Base-by-base conservation (phyloP, 257 asterid species). In the Capsicum rhomboideum region DNA sequence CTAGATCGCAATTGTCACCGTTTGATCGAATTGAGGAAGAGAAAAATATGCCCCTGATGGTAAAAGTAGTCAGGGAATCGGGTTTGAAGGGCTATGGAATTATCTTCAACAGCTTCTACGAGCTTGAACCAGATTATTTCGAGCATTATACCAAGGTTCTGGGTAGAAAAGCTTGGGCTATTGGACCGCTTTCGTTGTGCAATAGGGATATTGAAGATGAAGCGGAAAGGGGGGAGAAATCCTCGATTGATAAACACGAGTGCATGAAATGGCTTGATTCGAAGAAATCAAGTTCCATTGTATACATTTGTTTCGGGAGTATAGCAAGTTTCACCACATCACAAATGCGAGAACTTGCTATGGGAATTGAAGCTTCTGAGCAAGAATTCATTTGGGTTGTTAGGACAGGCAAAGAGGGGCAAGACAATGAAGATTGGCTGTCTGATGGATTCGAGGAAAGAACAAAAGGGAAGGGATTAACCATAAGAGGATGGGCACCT, bases 21-120 rank as follows among this genome's bases (percentile, higher is more conserved):
- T 69, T 17, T 46, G 42, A 18, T 0, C 34, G 20, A 31, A 52
- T 11, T 1, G 86, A 16, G 6, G 20, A 1, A 0, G 83, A 77
- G 40, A 34, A 34, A 0, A 11, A 13, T 0, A 26, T 87, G 3
- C 4, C 55, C 0, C 23, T 63, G 16, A 8, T 90, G 85, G 10
- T 82, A 44, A 69, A 52, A 18, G 54, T 37, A 31, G 64, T 86
- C 34, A 20, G 31, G 3, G 93, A 86, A 16, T 63, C 91, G 2
- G 86, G 28, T 4, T 7, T 6, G 34, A 84, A 26, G 8, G 90
- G 90, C 82, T 89, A 86, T 17, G 94, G 97, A 16, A 90, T 89
- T 23, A 56, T 90, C 4, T 10, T 88, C 6, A 91, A 93, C 82
- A 91, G 95, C 80, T 93, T 91, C 86, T 58, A 85, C 55, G 97